Evolutionary conservation across 306 rosid species (phyloP), one percentile per base, ranked within the genome.

Genomic region (Rubus idaeus): DNA sequence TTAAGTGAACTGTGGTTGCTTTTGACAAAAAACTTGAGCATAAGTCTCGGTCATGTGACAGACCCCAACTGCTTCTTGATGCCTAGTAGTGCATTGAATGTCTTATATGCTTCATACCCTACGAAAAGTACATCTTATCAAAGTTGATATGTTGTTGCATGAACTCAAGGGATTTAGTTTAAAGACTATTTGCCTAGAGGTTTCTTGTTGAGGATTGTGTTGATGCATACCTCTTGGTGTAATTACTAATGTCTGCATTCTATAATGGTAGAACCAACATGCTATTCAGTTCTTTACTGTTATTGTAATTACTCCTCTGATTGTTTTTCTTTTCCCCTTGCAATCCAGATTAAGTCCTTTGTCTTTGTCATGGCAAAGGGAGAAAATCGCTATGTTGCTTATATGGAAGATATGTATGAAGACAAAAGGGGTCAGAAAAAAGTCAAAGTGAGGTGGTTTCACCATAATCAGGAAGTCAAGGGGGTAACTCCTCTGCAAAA

Each of bases 371-470:
- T 95, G 99, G 99, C 97, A n/a, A 92, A 91, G 76, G 97, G 94
- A 78, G 99, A 86, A 76, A 81, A 88, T 76, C 97, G 87, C 74
- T 92, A 92, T 70, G 74, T 95, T 87, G 97, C 97, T 79, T 95
- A 92, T 86, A 64, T 92, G 74, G 99, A 95, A 79, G 99, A 95
- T 81, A 92, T 95, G 99, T 95, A 92, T 40, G 99, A 95, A 88
- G 99, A 95, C 85, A 92, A 85, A 82, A 90, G 92, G 86, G 92
- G 97, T 61, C 97, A 86, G 73, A 95, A 91, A 81, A 95, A 92
- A 89, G 97, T 95, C 39, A 95, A 91, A 83, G 99, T 92, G 75
- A 86, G 97, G 83, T 95, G 99, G 99, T 95, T 95, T 91, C 99
- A 95, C 83, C 96, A 86, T 74, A 92, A 80, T 78, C 92, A 92